Percentiles rank a stretch among this genome's conserved stretches.
These are phyloP conservation scores for Acephala macrosclerotiorum DNA, from an alignment of 2,329 filamentous ascomycete species.

Conservation along the genomic window DNA sequence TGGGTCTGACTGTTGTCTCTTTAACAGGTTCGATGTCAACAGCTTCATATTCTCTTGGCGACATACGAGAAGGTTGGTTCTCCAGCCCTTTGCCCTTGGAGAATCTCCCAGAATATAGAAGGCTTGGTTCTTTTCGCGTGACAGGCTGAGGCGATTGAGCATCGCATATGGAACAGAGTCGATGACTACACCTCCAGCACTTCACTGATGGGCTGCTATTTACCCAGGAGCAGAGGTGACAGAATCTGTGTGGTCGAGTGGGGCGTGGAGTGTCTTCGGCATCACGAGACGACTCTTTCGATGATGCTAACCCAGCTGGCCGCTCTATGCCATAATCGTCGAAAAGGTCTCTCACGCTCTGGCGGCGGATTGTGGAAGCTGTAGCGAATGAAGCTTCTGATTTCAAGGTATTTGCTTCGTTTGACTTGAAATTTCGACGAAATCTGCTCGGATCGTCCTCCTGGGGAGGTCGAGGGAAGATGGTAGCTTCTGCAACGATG, in stretches of 20 bases:
- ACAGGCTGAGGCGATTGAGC: conserved; percentile 18
- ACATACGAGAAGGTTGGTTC: background rate
- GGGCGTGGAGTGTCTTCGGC: conserved; percentile 37
- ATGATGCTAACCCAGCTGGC: conserved; percentile 49
- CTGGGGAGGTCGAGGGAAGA: conserved; percentile 6
- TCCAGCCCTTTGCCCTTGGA: background rate
- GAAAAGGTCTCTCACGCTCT: conserved; percentile 56
- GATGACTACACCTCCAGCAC: conserved; percentile 59
- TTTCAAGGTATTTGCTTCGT: conserved; percentile 24
- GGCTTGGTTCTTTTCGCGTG: conserved; percentile 2
- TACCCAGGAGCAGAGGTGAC: conserved; percentile 57
- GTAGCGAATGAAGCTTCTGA: conserved; percentile 36
- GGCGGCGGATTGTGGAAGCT: conserved; percentile 47
- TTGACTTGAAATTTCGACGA: conserved; percentile 19
- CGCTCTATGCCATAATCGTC: conserved; percentile 54
- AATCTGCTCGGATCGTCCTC: conserved; percentile 14
- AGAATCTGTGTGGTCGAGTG: conserved; percentile 46
- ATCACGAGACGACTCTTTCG: conserved; percentile 49
- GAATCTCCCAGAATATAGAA: background rate
- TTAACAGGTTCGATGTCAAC: conserved; percentile 19
- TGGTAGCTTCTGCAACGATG: conserved; percentile 28
- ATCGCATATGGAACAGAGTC: conserved; percentile 55
- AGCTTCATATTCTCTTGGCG: conserved; percentile 6
- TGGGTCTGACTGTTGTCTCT: conserved; percentile 2
- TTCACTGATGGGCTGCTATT: conserved; percentile 47